Evolutionary conservation across 2,329 filamentous ascomycete genomes (phyloP).

Genomic region (Aspergillus tubingensis): DNA sequence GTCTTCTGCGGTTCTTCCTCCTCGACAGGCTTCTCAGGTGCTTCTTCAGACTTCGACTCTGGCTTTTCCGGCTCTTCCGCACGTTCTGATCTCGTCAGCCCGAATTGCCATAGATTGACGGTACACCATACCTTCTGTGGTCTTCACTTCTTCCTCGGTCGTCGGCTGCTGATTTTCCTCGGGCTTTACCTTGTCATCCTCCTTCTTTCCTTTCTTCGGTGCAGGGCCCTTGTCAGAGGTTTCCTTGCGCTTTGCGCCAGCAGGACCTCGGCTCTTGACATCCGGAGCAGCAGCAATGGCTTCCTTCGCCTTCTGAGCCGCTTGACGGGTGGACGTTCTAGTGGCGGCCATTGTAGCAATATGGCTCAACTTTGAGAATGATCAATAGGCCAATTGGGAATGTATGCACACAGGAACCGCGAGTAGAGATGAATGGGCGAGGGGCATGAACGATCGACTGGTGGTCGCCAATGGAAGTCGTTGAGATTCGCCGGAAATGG

Average conservation of each 20-base stretch:
- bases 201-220: conserved; percentile 45
- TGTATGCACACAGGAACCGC: not conserved
- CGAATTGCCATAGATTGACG: not conserved
- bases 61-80: not conserved
- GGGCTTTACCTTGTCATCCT: conserved; percentile 18
- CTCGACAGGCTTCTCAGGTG: conserved; percentile 14
- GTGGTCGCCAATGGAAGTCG: not conserved
- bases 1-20: conserved; percentile 19
- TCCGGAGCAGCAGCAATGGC: conserved; percentile 39
- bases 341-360: conserved; percentile 30
- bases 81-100: not conserved
- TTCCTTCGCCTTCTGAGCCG: conserved; percentile 47
- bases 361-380: not conserved
- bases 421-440: not conserved
- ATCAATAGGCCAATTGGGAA: not conserved
- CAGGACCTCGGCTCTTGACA: conserved; percentile 27
- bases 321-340: conserved; percentile 45
- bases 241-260: conserved; percentile 46
- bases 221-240: conserved; percentile 25
- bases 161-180: conserved; percentile 7
- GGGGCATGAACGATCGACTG: not conserved
- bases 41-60: conserved; percentile 7
- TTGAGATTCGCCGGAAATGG: not conserved
- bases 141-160: conserved; percentile 18
- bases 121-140: conserved; percentile 9